Conservation (phyloP, 2,329 filamentous ascomycete species). For the Dothidotthia symphoricarpi region DNA sequence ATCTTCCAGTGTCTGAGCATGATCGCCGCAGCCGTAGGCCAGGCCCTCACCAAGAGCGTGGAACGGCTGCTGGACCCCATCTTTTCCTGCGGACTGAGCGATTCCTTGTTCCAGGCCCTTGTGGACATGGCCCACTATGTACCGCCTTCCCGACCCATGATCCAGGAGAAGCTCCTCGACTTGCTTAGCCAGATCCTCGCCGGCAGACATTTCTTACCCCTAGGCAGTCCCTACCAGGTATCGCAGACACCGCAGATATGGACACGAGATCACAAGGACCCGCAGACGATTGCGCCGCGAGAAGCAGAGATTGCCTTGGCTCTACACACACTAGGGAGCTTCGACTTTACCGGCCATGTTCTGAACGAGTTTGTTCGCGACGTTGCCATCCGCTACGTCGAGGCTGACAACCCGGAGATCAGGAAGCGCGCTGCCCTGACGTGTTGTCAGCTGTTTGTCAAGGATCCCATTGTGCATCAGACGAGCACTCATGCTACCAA, state of each 20-base stretch:
- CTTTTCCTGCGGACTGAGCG: conserved; percentile 91
- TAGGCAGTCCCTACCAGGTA: conserved; percentile 89
- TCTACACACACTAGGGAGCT: conserved; percentile 93
- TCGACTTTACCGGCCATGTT: conserved; percentile 85
- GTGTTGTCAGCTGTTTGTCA: conserved; percentile 95
- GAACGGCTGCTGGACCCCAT: conserved; percentile 92
- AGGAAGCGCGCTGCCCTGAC: conserved; percentile 92
- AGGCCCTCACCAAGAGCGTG: conserved; percentile 98
- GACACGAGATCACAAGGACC: conserved; percentile 82
- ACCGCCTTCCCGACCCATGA: conserved; percentile 85
- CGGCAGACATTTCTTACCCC: conserved; percentile 84
- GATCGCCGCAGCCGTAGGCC: conserved; percentile 89
- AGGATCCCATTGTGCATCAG: conserved; percentile 96
- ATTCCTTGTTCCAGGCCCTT: conserved; percentile 89
- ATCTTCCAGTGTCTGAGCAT: conserved; percentile 98
- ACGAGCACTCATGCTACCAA: conserved; percentile 96
- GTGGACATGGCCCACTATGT: conserved; percentile 99
- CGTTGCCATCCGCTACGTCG: conserved; percentile 96
- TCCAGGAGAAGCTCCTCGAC: conserved; percentile 90
- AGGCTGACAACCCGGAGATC: conserved; percentile 91
- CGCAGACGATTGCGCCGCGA: conserved; percentile 72
- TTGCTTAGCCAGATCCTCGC: conserved; percentile 94
- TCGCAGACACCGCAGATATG: conserved; percentile 78
- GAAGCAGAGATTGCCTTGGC: conserved; percentile 90
- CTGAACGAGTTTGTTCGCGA: conserved; percentile 98